Evolutionary conservation across 345 rosid genomes (phyloP).

Genomic region (Melaleuca quinquenervia): DNA sequence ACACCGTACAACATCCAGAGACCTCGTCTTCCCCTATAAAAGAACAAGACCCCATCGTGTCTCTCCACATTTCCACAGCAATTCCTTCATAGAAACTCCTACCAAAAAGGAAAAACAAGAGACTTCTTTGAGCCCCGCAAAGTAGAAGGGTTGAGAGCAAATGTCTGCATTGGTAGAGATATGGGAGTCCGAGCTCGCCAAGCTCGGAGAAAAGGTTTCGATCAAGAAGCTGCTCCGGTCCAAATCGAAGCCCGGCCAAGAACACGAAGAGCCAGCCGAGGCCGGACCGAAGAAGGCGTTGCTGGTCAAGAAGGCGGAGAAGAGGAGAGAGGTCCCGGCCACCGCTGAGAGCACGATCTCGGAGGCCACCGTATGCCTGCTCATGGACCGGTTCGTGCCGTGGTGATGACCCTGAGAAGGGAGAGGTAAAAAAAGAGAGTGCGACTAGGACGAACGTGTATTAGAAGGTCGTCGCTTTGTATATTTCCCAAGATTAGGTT

Average conservation of each 20-base stretch:
- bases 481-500: neutral
- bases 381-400: conserved; percentile 83
- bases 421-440: neutral
- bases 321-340: conserved; percentile 8
- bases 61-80: neutral
- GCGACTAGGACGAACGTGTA: neutral
- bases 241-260: neutral
- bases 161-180: conserved; percentile 3
- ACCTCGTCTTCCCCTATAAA: neutral
- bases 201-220: neutral
- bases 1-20: neutral
- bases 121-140: neutral
- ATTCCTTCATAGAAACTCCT: neutral
- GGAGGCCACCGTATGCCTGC: conserved; percentile 54
- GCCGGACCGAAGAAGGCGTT: neutral
- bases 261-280: neutral
- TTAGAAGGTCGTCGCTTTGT: neutral
- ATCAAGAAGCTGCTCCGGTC: neutral
- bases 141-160: neutral
- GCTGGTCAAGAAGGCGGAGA: conserved; percentile 11
- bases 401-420: conserved; percentile 18
- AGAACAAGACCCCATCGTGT: neutral
- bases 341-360: conserved; percentile 33
- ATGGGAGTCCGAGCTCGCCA: conserved; percentile 1
- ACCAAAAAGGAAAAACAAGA: neutral